phyloP scores from a whole-genome alignment of 331 rosid genomes.

The Quercus lobata region DNA sequence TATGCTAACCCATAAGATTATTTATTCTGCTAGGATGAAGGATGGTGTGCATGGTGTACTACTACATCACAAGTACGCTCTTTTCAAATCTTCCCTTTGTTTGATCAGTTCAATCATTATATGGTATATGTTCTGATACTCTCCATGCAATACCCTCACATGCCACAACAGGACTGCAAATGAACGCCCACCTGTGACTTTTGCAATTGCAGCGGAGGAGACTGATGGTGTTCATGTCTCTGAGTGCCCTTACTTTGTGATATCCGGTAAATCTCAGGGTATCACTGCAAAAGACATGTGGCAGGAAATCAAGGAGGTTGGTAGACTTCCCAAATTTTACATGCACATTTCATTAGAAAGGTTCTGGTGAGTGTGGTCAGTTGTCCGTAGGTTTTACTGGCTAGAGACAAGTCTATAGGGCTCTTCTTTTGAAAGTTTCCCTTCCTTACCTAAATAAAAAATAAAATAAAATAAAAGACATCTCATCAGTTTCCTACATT shows the following conservation, averaged over 20 bases:
- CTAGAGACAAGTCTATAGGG: too few relatives aligned
- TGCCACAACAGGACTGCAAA: slow-evolving; percentile 56
- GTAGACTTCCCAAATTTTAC: slow-evolving; percentile 6
- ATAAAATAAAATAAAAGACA: neutral
- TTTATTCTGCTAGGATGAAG: slow-evolving; percentile 47
- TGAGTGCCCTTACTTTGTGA: slow-evolving; percentile 79
- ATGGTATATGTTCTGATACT: neutral
- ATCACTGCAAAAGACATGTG: slow-evolving; percentile 85
- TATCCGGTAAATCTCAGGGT: slow-evolving; percentile 64
- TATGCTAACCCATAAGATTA: slow-evolving; percentile 35
- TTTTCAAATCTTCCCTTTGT: neutral
- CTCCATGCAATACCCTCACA: neutral
- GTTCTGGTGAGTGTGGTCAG: too few relatives aligned
- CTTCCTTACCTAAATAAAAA: too few relatives aligned
- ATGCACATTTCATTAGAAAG: slow-evolving; percentile 5
- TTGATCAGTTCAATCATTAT: neutral
- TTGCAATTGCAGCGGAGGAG: slow-evolving; percentile 87
- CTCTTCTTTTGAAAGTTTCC: too few relatives aligned
- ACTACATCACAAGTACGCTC: slow-evolving; percentile 76
- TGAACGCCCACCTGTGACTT: slow-evolving; percentile 66
- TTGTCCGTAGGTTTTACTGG: too few relatives aligned
- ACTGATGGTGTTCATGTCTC: slow-evolving; percentile 66
- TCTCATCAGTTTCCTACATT: slow-evolving; percentile 4
- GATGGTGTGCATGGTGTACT: slow-evolving; percentile 75
- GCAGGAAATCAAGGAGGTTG: slow-evolving; percentile 82